phyloP scores from a whole-genome alignment of 202 grass and related monocot genomes.

The Digitaria exilis region DNA sequence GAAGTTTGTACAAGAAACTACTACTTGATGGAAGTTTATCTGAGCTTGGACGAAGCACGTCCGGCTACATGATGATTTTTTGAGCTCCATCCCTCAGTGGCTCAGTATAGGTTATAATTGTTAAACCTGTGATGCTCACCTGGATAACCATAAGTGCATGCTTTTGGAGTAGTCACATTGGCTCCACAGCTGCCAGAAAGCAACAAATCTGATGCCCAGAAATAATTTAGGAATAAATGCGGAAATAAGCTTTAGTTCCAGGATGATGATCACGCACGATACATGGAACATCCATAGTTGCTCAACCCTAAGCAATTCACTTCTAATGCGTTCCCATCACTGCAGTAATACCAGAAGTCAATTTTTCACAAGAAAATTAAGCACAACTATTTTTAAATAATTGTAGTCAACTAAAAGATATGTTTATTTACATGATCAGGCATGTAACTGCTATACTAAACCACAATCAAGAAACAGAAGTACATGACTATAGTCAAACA shows the following conservation, averaged over 20 bases:
- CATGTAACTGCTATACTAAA: neutral
- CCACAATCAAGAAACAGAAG: slow-evolving; percentile 2
- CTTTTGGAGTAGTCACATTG: neutral
- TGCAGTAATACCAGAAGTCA: neutral
- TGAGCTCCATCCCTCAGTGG: neutral
- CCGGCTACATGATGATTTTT: neutral
- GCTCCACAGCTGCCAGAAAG: neutral
- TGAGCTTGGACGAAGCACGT: neutral
- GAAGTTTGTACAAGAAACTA: neutral
- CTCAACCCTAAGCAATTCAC: neutral
- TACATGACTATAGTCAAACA: neutral
- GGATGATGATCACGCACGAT: neutral
- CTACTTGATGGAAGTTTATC: slow-evolving; percentile 7
- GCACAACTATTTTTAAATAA: neutral
- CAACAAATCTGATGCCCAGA: neutral
- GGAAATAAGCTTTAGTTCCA: neutral
- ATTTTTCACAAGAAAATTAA: neutral
- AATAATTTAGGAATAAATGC: neutral
- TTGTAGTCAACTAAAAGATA: neutral
- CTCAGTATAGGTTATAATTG: too few species aligned
- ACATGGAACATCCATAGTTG: neutral
- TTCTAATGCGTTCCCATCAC: neutral
- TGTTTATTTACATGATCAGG: slow-evolving; percentile 18
- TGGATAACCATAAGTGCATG: neutral
- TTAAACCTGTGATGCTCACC: neutral